phyloP scores from a whole-genome alignment of 2,329 filamentous ascomycete species.

The Ilyonectria mors-panacis region DNA sequence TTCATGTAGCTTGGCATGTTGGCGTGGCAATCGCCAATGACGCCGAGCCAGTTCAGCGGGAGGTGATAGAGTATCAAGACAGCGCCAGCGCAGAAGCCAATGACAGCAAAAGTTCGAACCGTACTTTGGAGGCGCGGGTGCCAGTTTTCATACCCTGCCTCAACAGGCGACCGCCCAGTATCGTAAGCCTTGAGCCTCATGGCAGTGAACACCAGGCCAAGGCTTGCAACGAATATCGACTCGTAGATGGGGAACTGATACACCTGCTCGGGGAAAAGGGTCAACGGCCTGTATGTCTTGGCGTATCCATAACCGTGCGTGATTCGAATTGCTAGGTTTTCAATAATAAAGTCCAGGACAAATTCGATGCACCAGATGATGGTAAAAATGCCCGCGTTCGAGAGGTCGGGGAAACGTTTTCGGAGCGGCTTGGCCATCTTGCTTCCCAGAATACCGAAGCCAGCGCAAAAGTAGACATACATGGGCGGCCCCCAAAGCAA shows the following conservation, averaged over 20 bases:
- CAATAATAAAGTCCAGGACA: conserved; percentile 15
- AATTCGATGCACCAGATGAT: conserved; percentile 22
- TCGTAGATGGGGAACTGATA: conserved; percentile 20
- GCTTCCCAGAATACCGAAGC: conserved; percentile 11
- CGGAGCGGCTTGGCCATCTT: conserved; percentile 9
- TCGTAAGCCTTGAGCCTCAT: conserved; percentile 19
- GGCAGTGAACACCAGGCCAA: conserved; percentile 9
- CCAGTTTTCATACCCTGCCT: conserved; percentile 16
- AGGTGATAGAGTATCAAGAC: conserved; percentile 14
- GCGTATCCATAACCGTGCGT: conserved; percentile 17
- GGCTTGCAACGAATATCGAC: conserved; percentile 10
- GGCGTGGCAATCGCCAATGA: conserved; percentile 13
- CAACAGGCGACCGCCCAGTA: conserved; percentile 13
- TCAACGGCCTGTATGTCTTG: conserved; percentile 18
- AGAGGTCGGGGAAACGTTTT: not conserved
- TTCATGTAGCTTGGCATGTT: conserved; percentile 21
- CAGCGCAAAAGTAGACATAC: conserved; percentile 20
- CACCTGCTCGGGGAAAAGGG: conserved; percentile 1
- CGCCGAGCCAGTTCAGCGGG: conserved; percentile 13
- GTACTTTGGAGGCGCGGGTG: conserved; percentile 8
- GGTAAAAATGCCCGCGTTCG: conserved; percentile 11
- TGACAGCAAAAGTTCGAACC: conserved; percentile 13
- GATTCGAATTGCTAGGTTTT: conserved; percentile 17
- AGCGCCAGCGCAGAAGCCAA: conserved; percentile 10
- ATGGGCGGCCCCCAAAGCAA: conserved; percentile 16